Conservation (phyloP, 192 early-diverging fungal species). For the Entomortierella beljakovae region DNA sequence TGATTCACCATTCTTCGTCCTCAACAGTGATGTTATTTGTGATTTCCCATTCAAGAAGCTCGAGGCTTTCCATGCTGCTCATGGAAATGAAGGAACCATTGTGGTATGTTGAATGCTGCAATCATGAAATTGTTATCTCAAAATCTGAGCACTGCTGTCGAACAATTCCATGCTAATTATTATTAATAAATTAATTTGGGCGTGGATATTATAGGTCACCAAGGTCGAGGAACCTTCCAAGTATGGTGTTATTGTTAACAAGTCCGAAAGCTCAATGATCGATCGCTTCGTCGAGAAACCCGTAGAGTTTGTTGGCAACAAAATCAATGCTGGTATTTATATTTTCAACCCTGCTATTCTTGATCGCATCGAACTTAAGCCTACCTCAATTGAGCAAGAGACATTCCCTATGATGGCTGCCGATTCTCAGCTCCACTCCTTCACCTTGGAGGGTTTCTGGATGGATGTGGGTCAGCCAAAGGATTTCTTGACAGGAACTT, state of each 20-base stretch:
- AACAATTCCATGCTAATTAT: not conserved
- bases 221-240: constrained; percentile 98
- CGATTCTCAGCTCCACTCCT: constrained; percentile 90
- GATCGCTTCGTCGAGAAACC: constrained; percentile 99
- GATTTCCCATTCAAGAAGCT: constrained; percentile 96
- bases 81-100: constrained; percentile 96
- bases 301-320: constrained; percentile 92
- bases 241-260: constrained; percentile 97
- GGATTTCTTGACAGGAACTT: constrained; percentile 96
- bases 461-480: constrained; percentile 99
- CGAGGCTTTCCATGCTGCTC: constrained; percentile 89
- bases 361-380: constrained; percentile 91
- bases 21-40: constrained; percentile 99
- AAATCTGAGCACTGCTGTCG: not conserved
- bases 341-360: constrained; percentile 94
- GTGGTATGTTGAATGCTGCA: constrained; percentile 63
- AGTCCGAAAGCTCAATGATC: constrained; percentile 78
- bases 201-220: constrained; percentile 70
- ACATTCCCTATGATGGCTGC: constrained; percentile 94
- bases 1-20: constrained; percentile 96
- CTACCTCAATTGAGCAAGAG: constrained; percentile 98
- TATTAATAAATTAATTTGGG: not conserved
- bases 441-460: constrained; percentile 97
- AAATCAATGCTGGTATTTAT: constrained; percentile 99
- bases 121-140: not conserved